Evolutionary conservation across 2,329 filamentous ascomycete species (phyloP), one percentile per base, ranked within the genome.

Genomic region (Piedraia hortae): DNA sequence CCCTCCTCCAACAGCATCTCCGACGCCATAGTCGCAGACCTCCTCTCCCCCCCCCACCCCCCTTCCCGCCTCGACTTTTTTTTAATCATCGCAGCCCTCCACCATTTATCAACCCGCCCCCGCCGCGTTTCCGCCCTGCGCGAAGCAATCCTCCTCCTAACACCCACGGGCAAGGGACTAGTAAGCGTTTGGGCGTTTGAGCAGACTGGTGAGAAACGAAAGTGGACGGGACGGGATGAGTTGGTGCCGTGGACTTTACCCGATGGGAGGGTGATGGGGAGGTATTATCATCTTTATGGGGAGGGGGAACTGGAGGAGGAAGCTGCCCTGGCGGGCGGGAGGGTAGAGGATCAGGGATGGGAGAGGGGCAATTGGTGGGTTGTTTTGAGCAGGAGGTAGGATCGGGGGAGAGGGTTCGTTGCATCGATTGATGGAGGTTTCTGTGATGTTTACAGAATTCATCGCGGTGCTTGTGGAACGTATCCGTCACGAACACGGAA

Each of bases 321-420:
- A 41, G 60, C 90, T 26, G 43, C 45, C 22, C 55, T 58, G 9
- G 80, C 70, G 10, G 78, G 78, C 10, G 85, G 80, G 5, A 48
- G 47, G 21, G 63, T 91, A 8, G 36, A 85, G 12, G 67, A 74
- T 32, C 64, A 63, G 27, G 85, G 85, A 15, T 97, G 93, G 46
- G 85, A 97, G 42, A 80, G 68, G 50, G 85, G 93, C 42, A 97
- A 97, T 48, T 93, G 85, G 85, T 97, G 82, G 82, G 77, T 67
- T 24, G 67, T 90, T 10, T 21, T 21, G 12, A 13, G 12, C 11
- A 5, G 19, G 18, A 21, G 21, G n/a, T 22, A 22, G 11, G 19
- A n/a, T n/a, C n/a, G n/a, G n/a, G n/a, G n/a, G n/a, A n/a, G n/a
- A n/a, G n/a, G n/a, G n/a, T n/a, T n/a, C n/a, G n/a, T n/a, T n/a